These are phyloP conservation scores for Salisapilia sapeloensis DNA, from an alignment of 352 stramenopile genomes.

Conservation along the genomic window DNA sequence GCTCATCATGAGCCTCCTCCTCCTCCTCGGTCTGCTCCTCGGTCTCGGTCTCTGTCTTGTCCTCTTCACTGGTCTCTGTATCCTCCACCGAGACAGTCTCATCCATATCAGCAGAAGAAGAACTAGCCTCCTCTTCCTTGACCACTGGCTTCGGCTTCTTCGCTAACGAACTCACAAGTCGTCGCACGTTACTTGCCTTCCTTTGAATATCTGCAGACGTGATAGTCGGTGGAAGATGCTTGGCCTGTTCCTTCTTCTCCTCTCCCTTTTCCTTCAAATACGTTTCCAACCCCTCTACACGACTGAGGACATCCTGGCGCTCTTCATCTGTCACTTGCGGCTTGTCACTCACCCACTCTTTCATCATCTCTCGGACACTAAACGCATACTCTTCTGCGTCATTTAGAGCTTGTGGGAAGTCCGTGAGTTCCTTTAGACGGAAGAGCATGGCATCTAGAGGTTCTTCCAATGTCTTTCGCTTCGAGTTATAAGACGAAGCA, in stretches of 20 bases:
- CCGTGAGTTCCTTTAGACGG: constrained; percentile 71
- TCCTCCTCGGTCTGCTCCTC: constrained; percentile 9
- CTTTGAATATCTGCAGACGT: constrained; percentile 73
- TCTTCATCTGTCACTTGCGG: constrained; percentile 86
- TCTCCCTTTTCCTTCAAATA: constrained; percentile 74
- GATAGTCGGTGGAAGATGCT: constrained; percentile 69
- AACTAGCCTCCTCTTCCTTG: constrained; percentile 14
- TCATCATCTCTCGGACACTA: constrained; percentile 42
- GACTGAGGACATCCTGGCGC: constrained; percentile 69
- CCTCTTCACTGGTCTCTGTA: constrained; percentile 2
- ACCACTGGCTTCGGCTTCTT: constrained; percentile 60
- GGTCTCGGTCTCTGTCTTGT: constrained; percentile 9
- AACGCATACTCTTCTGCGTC: constrained; percentile 40
- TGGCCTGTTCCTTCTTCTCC: constrained; percentile 46
- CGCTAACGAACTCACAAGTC: constrained; percentile 57
- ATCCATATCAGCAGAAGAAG: neutral
- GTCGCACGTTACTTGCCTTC: constrained; percentile 76
- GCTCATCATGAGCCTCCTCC: constrained; percentile 9
- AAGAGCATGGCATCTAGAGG: constrained; percentile 82
- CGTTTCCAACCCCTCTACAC: constrained; percentile 61
- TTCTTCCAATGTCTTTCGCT: constrained; percentile 59
- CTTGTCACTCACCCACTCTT: constrained; percentile 36
- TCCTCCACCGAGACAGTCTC: constrained; percentile 7
- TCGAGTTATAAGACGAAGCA: constrained; percentile 71
- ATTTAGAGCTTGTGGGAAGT: constrained; percentile 70